Conservation (phyloP, 2,329 filamentous ascomycete genomes). For the Penicillium corylophilum region DNA sequence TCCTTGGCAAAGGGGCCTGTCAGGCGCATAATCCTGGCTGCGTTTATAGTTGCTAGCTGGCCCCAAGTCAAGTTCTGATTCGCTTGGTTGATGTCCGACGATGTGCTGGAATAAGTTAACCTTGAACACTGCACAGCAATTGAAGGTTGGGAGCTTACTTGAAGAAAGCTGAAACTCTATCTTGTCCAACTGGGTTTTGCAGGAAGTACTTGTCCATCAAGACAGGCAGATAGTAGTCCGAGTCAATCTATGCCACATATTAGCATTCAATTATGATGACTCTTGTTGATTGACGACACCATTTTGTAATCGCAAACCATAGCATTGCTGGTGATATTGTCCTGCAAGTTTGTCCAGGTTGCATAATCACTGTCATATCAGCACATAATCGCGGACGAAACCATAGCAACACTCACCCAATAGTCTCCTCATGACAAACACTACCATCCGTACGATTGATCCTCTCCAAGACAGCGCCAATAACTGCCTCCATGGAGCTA, state of each 20-base stretch:
- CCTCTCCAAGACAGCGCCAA: slow-evolving; percentile 60
- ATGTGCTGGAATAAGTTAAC: slow-evolving; percentile 36
- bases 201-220: slow-evolving; percentile 61
- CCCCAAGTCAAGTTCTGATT: slow-evolving; percentile 57
- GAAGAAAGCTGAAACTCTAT: slow-evolving; percentile 40
- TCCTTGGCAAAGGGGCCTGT: slow-evolving; percentile 55
- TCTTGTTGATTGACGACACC: slow-evolving; percentile 27
- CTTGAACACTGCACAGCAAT: background rate
- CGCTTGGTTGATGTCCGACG: slow-evolving; percentile 49
- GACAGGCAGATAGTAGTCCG: slow-evolving; percentile 61
- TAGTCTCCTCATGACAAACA: slow-evolving; percentile 64
- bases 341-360: slow-evolving; percentile 57
- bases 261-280: background rate
- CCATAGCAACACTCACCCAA: slow-evolving; percentile 42
- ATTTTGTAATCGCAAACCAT: slow-evolving; percentile 60
- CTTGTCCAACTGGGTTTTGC: slow-evolving; percentile 43
- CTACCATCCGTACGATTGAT: slow-evolving; percentile 60
- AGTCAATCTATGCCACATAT: slow-evolving; percentile 50
- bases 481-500: slow-evolving; percentile 61
- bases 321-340: slow-evolving; percentile 53
- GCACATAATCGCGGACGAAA: background rate
- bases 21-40: slow-evolving; percentile 58
- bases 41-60: slow-evolving; percentile 53
- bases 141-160: slow-evolving; percentile 10
- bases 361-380: slow-evolving; percentile 56